A percentile compares a stretch with the other conserved stretches of the same genome.
Conservation (phyloP, 1,284 basidiomycete species). For the Cryptococcus amylolentus region DNA sequence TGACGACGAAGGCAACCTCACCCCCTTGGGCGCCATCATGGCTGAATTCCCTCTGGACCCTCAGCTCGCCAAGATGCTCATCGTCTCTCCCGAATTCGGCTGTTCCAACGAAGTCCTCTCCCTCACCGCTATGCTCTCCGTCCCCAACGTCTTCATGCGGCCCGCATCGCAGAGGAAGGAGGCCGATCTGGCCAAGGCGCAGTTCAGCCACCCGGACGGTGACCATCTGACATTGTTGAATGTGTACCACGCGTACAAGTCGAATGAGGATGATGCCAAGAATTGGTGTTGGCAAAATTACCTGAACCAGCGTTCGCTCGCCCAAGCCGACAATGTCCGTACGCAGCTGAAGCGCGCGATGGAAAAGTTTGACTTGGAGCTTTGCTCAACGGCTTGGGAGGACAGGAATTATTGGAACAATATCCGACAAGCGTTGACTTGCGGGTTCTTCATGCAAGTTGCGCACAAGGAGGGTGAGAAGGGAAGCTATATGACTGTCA, state of each 20-base stretch:
- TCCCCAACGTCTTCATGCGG: conserved; percentile 90
- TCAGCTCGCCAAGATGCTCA: conserved; percentile 93
- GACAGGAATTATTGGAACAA: conserved; percentile 74
- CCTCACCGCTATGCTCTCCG: conserved; percentile 96
- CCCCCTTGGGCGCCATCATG: conserved; percentile 84
- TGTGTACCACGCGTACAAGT: conserved; percentile 89
- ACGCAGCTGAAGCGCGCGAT: conserved; percentile 85
- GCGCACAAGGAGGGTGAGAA: conserved; percentile 95
- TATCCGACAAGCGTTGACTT: conserved; percentile 80
- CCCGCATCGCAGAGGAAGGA: conserved; percentile 83
- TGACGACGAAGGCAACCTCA: conserved; percentile 92
- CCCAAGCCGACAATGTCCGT: conserved; percentile 95
- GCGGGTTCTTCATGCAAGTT: conserved; percentile 98
- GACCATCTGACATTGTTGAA: conserved; percentile 95
- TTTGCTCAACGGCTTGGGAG: conserved; percentile 70
- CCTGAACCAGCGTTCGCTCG: conserved; percentile 75
- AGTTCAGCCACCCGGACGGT: conserved; percentile 87
- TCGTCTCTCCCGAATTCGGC: conserved; percentile 88
- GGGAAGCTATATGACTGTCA: conserved; percentile 78
- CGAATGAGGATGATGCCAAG: conserved; percentile 61
- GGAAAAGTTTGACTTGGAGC: conserved; percentile 79
- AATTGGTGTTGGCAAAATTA: conserved; percentile 95
- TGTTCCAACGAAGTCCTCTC: conserved; percentile 95
- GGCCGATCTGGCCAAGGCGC: conserved; percentile 85
- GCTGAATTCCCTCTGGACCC: conserved; percentile 98